A percentile compares a stretch with the other conserved stretches of the same genome.
These are phyloP conservation scores for Penicillium verhagenii DNA, from an alignment of 495 filamentous ascomycete species.

Conservation along the genomic window DNA sequence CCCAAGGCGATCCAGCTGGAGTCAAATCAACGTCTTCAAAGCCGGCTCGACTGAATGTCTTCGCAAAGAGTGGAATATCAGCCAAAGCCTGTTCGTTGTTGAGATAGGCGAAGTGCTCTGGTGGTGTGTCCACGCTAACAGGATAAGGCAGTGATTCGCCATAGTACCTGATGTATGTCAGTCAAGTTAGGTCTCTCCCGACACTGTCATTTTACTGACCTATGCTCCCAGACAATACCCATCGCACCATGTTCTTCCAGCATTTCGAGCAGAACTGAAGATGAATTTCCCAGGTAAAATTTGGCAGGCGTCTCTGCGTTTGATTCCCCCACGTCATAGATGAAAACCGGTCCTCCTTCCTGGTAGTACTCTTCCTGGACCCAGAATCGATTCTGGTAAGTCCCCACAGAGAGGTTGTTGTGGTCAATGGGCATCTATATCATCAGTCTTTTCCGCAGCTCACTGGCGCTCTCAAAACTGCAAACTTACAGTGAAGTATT, in stretches of 20 bases:
- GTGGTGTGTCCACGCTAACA: constrained; percentile 41
- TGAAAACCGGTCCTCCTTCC: constrained; percentile 52
- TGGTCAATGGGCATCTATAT: constrained; percentile 50
- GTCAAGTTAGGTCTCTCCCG: neutral
- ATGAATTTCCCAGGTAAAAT: constrained; percentile 33
- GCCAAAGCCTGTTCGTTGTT: constrained; percentile 52
- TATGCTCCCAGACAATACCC: constrained; percentile 59
- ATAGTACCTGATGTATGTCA: constrained; percentile 42
- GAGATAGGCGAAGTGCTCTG: constrained; percentile 50
- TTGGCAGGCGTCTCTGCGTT: constrained; percentile 28
- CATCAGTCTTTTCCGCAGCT: neutral
- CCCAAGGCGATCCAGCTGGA: constrained; percentile 52
- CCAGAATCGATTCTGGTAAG: constrained; percentile 57
- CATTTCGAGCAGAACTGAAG: constrained; percentile 43
- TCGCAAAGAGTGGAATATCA: constrained; percentile 52
- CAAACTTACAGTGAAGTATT: constrained; percentile 30
- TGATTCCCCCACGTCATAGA: constrained; percentile 53
- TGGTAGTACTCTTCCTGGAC: constrained; percentile 48
- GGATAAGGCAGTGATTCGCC: constrained; percentile 51
- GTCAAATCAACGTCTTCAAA: constrained; percentile 39
- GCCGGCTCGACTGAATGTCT: constrained; percentile 41
- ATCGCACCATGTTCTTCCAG: constrained; percentile 49
- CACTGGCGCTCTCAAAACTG: neutral
- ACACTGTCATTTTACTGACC: constrained; percentile 34
- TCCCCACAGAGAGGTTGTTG: constrained; percentile 36